A percentile compares a stretch with the other conserved stretches of the same genome.
Evolutionary conservation across 2,329 filamentous ascomycete species (phyloP).

Genomic region (Epichloe gansuensis): DNA sequence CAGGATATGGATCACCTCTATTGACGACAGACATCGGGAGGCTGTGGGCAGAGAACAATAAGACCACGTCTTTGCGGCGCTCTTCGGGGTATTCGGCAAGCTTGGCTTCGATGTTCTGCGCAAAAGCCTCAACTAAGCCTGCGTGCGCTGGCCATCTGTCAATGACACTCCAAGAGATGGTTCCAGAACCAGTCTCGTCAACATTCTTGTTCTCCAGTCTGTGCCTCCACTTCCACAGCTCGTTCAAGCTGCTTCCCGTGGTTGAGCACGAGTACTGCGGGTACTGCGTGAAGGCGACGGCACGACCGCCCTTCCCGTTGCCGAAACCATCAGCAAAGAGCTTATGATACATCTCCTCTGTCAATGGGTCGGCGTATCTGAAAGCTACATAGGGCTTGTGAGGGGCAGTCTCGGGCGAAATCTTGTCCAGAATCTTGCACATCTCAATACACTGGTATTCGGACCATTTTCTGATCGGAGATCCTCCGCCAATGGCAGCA

Average conservation of each 20-base stretch:
- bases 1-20: slow-evolving; percentile 85
- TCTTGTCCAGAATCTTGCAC: slow-evolving; percentile 90
- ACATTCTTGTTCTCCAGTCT: slow-evolving; percentile 66
- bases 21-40: slow-evolving; percentile 97
- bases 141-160: slow-evolving; percentile 92
- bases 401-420: slow-evolving; percentile 83
- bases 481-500: slow-evolving; percentile 88
- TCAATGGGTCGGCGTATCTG: slow-evolving; percentile 84
- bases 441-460: slow-evolving; percentile 89
- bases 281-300: slow-evolving; percentile 96
- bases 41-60: slow-evolving; percentile 92
- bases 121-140: slow-evolving; percentile 83
- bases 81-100: slow-evolving; percentile 75
- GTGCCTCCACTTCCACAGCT: slow-evolving; percentile 94
- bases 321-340: slow-evolving; percentile 84
- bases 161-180: slow-evolving; percentile 93
- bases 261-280: slow-evolving; percentile 98
- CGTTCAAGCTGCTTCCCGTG: slow-evolving; percentile 89
- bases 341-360: slow-evolving; percentile 80
- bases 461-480: slow-evolving; percentile 95
- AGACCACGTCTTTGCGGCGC: slow-evolving; percentile 62
- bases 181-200: slow-evolving; percentile 42
- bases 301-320: slow-evolving; percentile 75
- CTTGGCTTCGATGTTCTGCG: slow-evolving; percentile 79
- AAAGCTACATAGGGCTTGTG: slow-evolving; percentile 98